Percentiles rank a stretch among this genome's conserved stretches.
These are phyloP conservation scores for Candolleomyces eurysporus DNA, from an alignment of 768 basidiomycete genomes.

Conservation along the genomic window DNA sequence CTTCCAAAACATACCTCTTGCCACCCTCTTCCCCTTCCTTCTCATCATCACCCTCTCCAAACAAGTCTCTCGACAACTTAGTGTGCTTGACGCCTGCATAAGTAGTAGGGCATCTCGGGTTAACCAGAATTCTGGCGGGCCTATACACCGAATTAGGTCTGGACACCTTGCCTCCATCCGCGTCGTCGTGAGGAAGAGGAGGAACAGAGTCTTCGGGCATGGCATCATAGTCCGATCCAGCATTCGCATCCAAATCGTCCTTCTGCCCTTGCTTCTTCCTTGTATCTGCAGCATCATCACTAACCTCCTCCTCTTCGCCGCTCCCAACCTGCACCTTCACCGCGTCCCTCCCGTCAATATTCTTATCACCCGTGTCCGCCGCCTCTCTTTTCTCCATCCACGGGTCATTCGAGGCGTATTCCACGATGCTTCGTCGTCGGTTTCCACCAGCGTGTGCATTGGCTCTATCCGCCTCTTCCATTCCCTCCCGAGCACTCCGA, in stretches of 20 bases:
- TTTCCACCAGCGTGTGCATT: conserved; percentile 32
- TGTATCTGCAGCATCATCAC: conserved; percentile 27
- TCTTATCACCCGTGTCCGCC: not conserved
- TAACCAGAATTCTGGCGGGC: conserved; percentile 90
- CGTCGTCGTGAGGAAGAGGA: conserved; percentile 29
- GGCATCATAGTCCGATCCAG: conserved; percentile 85
- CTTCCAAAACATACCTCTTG: conserved; percentile 85
- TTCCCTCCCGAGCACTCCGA: conserved; percentile 76
- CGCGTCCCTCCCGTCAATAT: conserved; percentile 21
- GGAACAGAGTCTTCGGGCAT: conserved; percentile 62
- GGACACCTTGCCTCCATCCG: conserved; percentile 34
- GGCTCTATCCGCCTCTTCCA: conserved; percentile 52
- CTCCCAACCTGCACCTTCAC: conserved; percentile 31
- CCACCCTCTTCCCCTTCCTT: conserved; percentile 57
- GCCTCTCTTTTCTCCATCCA: conserved; percentile 25
- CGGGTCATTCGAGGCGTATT: conserved; percentile 34
- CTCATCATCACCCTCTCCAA: conserved; percentile 69
- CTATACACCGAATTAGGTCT: conserved; percentile 88
- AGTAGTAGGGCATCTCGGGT: conserved; percentile 95
- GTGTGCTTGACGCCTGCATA: conserved; percentile 98
- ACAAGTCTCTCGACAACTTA: conserved; percentile 91
- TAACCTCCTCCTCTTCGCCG: conserved; percentile 30
- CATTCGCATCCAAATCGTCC: conserved; percentile 73
- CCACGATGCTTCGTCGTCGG: conserved; percentile 29
- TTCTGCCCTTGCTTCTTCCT: conserved; percentile 28